Evolutionary conservation across 2,329 filamentous ascomycete genomes (phyloP).

Genomic region (Aspergillus persii): DNA sequence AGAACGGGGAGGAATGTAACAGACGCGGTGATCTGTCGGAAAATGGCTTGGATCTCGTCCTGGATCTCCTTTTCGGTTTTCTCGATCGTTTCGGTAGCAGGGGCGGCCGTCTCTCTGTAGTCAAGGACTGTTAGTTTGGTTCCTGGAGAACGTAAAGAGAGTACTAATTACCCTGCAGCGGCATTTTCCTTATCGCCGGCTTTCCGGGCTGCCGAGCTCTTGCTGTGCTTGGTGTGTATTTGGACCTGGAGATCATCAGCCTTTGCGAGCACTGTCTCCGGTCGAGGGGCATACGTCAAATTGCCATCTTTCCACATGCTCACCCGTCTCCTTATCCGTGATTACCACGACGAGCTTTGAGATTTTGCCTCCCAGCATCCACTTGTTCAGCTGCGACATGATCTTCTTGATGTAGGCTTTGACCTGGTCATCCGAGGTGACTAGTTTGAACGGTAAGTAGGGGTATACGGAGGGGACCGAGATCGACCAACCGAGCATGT

Average conservation of each 20-base stretch:
- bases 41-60: constrained; percentile 91
- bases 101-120: constrained; percentile 28
- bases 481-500: constrained; percentile 71
- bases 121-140: not conserved
- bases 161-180: constrained; percentile 49
- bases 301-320: constrained; percentile 96
- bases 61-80: constrained; percentile 95
- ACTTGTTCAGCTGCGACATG: constrained; percentile 95
- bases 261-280: not conserved
- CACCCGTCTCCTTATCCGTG: constrained; percentile 93
- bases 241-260: constrained; percentile 47
- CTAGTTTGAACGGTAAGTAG: constrained; percentile 43
- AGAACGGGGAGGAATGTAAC: constrained; percentile 96
- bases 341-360: constrained; percentile 96
- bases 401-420: constrained; percentile 99
- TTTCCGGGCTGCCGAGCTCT: constrained; percentile 50
- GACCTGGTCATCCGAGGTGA: constrained; percentile 95
- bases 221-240: constrained; percentile 54
- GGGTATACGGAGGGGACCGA: not conserved
- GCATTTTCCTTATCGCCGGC: constrained; percentile 69
- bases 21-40: constrained; percentile 95
- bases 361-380: constrained; percentile 97
- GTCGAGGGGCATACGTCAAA: constrained; percentile 68
- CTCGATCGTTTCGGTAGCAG: constrained; percentile 48
- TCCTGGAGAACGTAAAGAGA: not conserved